Evolutionary conservation across 768 basidiomycete genomes (phyloP).

Genomic region (Auricularia auricula-judae): DNA sequence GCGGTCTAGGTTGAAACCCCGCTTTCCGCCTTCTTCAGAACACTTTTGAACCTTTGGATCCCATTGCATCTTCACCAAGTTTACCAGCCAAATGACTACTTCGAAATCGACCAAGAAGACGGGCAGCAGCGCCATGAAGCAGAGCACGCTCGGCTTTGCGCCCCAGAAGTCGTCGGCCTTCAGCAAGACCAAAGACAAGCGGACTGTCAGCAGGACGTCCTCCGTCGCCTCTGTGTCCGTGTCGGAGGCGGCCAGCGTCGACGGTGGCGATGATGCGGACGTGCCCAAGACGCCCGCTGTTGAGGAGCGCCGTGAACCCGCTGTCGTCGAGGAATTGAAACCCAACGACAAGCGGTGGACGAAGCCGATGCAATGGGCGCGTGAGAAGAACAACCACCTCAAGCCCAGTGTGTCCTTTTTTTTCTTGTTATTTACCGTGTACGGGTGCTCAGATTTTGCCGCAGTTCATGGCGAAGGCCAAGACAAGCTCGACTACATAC

Average conservation of each 20-base stretch:
- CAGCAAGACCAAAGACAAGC: background rate
- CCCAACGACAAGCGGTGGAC: background rate
- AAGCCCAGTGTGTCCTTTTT: conserved; percentile 47
- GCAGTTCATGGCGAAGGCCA: conserved; percentile 57
- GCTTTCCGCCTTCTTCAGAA: background rate
- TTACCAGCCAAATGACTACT: background rate
- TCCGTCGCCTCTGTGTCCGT: background rate
- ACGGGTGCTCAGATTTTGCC: background rate
- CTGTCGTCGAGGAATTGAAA: background rate
- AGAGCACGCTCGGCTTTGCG: background rate
- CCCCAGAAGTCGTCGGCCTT: background rate
- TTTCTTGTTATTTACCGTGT: background rate
- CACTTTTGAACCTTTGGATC: background rate
- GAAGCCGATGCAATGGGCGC: conserved; percentile 16
- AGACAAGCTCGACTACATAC: conserved; percentile 56
- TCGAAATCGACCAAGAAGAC: background rate
- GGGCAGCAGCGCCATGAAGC: background rate
- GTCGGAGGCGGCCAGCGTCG: background rate
- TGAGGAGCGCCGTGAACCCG: background rate
- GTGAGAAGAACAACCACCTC: conserved; percentile 42
- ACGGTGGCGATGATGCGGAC: background rate
- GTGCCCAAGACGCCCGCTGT: background rate
- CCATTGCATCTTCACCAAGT: background rate
- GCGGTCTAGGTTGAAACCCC: background rate
- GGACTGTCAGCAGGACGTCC: background rate